Evolutionary conservation across 495 filamentous ascomycete genomes (phyloP).

Genomic region (Cercophora scortea): DNA sequence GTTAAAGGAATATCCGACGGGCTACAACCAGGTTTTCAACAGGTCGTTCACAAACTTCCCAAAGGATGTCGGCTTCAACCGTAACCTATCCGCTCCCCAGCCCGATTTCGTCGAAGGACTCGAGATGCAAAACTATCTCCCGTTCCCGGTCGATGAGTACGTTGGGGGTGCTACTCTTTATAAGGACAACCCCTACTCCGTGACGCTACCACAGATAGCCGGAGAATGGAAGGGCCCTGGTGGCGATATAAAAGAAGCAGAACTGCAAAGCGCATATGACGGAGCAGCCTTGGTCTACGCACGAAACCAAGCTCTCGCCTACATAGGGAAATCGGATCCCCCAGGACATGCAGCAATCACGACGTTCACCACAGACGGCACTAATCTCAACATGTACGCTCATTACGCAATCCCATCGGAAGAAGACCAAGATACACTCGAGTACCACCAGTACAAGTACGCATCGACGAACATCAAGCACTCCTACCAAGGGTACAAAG

Average conservation of each 20-base stretch:
- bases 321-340: neutral
- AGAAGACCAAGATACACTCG: neutral
- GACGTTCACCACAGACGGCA: neutral
- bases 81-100: slow-evolving; percentile 15
- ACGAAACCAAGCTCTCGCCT: neutral
- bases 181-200: slow-evolving; percentile 12
- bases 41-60: slow-evolving; percentile 3
- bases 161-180: slow-evolving; percentile 14
- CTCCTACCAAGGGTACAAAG: neutral
- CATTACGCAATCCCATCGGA: neutral
- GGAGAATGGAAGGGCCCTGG: slow-evolving; percentile 19
- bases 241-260: slow-evolving; percentile 12
- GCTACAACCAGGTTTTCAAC: slow-evolving; percentile 2
- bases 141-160: slow-evolving; percentile 15
- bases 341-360: neutral
- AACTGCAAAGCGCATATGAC: slow-evolving; percentile 13
- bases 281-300: slow-evolving; percentile 18
- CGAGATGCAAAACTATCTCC: slow-evolving; percentile 7
- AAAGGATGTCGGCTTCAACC: slow-evolving; percentile 14
- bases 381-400: neutral
- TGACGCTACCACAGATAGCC: slow-evolving; percentile 17
- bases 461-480: neutral
- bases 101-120: slow-evolving; percentile 14
- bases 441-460: neutral
- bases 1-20: slow-evolving; percentile 10